Conservation (phyloP, 768 basidiomycete species). For the Calocera viscosa region DNA sequence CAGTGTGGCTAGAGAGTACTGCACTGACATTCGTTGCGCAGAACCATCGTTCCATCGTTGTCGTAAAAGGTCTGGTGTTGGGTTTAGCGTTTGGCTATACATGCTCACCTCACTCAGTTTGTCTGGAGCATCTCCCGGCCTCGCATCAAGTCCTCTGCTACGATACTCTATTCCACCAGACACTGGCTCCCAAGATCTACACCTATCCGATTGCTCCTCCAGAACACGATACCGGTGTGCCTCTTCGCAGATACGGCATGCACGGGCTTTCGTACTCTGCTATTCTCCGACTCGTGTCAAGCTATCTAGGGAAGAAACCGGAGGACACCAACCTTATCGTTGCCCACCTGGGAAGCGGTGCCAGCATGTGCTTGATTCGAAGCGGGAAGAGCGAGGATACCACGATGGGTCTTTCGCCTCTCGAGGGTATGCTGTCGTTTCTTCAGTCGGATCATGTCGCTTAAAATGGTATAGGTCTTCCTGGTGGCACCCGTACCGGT, state of each 20-base stretch:
- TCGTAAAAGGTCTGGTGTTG: constrained; percentile 20
- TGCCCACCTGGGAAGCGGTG: constrained; percentile 84
- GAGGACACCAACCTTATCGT: constrained; percentile 59
- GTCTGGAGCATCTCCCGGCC: constrained; percentile 48
- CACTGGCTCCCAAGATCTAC: constrained; percentile 62
- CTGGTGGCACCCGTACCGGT: constrained; percentile 79
- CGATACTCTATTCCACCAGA: constrained; percentile 73
- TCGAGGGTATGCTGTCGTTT: constrained; percentile 27
- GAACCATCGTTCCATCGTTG: constrained; percentile 19
- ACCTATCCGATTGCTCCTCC: constrained; percentile 57
- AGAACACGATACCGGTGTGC: constrained; percentile 44
- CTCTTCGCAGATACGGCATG: constrained; percentile 81
- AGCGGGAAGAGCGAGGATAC: constrained; percentile 69
- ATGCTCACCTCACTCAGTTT: constrained; percentile 47
- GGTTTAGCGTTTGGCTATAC: constrained; percentile 51
- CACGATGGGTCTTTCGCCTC: constrained; percentile 82
- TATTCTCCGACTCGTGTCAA: constrained; percentile 52
- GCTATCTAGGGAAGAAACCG: constrained; percentile 43
- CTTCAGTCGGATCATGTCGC: background rate
- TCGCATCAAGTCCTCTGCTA: constrained; percentile 73
- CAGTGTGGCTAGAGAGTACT: no score
- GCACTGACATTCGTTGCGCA: no score
- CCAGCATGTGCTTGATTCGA: constrained; percentile 64
- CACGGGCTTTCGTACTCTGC: constrained; percentile 55
- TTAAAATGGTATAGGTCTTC: constrained; percentile 36